phyloP scores from a whole-genome alignment of 2,329 filamentous ascomycete genomes.

The Paramyrothecium roridum region DNA sequence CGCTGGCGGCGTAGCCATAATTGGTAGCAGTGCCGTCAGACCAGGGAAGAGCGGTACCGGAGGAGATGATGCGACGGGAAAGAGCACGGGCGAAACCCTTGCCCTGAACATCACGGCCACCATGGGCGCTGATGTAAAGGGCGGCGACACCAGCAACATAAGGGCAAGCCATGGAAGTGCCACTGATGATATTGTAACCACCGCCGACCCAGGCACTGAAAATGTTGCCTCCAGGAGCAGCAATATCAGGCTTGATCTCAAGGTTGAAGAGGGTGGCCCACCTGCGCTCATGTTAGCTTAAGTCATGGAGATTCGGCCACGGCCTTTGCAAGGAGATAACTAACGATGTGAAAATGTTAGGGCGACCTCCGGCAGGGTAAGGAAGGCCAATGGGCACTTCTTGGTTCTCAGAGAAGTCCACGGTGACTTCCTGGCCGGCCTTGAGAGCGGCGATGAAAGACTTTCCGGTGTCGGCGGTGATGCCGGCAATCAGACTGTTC shows the following conservation, averaged over 20 bases:
- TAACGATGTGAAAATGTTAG: slow-evolving; percentile 35
- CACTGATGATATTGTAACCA: slow-evolving; percentile 33
- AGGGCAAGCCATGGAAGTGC: slow-evolving; percentile 47
- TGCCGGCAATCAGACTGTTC: slow-evolving; percentile 12
- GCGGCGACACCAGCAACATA: slow-evolving; percentile 40
- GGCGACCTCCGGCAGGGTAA: slow-evolving; percentile 25
- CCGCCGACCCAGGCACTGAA: slow-evolving; percentile 36
- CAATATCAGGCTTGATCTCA: slow-evolving; percentile 39
- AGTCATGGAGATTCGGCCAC: too few relatives aligned
- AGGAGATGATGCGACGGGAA: slow-evolving; percentile 26
- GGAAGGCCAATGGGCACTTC: slow-evolving; percentile 17
- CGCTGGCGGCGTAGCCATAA: slow-evolving; percentile 22
- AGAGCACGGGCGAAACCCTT: slow-evolving; percentile 23
- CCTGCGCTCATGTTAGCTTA: too few relatives aligned
- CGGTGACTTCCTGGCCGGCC: slow-evolving; percentile 21
- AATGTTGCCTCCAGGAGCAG: slow-evolving; percentile 35
- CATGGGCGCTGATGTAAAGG: slow-evolving; percentile 27
- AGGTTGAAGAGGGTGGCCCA: slow-evolving; percentile 42
- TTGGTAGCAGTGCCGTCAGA: slow-evolving; percentile 9
- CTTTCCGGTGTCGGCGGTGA: slow-evolving; percentile 11
- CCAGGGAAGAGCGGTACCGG: slow-evolving; percentile 21
- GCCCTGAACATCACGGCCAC: slow-evolving; percentile 26
- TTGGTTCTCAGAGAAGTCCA: slow-evolving; percentile 20
- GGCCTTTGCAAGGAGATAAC: too few relatives aligned
- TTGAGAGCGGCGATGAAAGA: slow-evolving; percentile 20